Base-by-base conservation (phyloP, 2,329 filamentous ascomycete species). In the Aspergillus sclerotialis region DNA sequence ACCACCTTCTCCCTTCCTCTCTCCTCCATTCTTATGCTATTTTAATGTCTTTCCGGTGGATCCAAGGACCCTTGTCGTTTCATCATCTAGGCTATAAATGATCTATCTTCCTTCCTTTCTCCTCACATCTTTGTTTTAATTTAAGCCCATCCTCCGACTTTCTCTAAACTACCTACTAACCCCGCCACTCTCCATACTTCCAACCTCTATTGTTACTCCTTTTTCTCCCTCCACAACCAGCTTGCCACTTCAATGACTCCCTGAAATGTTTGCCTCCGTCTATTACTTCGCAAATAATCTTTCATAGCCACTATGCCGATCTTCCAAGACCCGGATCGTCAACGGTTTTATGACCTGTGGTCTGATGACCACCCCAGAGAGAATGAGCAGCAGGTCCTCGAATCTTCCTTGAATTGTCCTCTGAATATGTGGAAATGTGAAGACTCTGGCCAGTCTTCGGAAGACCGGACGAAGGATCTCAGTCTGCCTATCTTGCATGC, bases 281-380 rank as follows among this genome's bases (percentile, higher is more conserved):
- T 36, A 33, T 33, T 37, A 26, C 38, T 39, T 40, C 38, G 38
- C 43, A 42, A 34, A 33, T 31, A 35, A 25, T 32, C 37, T 34
- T 28, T 35, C 17, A 36, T 39, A 39, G 45, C 52, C 44, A 56
- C 33, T 32, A 60, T 60, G 56, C 56, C 56, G 34, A 53, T 58
- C 24, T 58, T 60, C 35, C 53, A 52, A 33, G 50, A 58, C 37
- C 50, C 53, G 8, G 50, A 64, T 49, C 52, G 46, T 41, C 52
- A 52, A 39, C 49, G 43, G 30, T 43, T 45, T 35, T 46, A 50
- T 30, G 43, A 48, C 36, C 38, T 37, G 31, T 49, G 49, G 53
- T 52, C 50, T 24, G 45, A 48, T 39, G 45, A 48, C 36, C 40
- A 40, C 21, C 36, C 37, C 38, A 28, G 35, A 27, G 37, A 42